Conservation (phyloP, 2,329 filamentous ascomycete species). For the Aspergillus cejpii region DNA sequence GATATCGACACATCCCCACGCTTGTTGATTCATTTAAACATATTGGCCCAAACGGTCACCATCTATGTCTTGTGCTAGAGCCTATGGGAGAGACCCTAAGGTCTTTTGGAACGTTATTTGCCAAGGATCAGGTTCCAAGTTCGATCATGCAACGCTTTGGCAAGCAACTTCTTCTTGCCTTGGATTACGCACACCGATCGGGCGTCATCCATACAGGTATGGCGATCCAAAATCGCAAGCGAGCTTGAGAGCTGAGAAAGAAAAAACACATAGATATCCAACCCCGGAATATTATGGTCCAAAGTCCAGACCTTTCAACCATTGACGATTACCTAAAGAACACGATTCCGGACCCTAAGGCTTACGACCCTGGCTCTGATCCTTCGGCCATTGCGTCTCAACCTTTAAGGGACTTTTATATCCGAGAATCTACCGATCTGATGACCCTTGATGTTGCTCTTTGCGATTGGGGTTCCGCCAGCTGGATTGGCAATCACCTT, state of each 20-base stretch:
- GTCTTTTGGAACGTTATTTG: conserved; percentile 11
- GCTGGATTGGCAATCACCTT: conserved; percentile 17
- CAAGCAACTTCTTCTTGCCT: conserved; percentile 17
- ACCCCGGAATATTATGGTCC: conserved; percentile 7
- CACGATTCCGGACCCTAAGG: conserved; percentile 1
- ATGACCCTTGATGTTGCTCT: too few species aligned
- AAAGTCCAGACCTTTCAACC: conserved; percentile 5
- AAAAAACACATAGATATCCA: conserved; percentile 8
- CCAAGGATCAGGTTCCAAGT: conserved; percentile 13
- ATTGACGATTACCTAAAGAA: conserved; percentile 11
- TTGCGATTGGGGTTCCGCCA: conserved; percentile 23
- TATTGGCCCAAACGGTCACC: conserved; percentile 17
- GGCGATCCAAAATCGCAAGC: too few species aligned
- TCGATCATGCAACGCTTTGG: conserved; percentile 18
- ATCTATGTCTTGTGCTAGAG: conserved; percentile 23
- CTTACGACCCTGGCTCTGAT: too few species aligned
- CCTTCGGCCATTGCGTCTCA: too few species aligned
- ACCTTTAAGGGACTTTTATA: too few species aligned
- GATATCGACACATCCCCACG: conserved; percentile 17
- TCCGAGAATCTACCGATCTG: too few species aligned
- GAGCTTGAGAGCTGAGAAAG: too few species aligned
- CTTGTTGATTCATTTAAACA: conserved; percentile 22
- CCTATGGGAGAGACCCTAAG: conserved; percentile 20
- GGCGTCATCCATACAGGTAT: conserved; percentile 21
- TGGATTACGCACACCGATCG: conserved; percentile 22